Evolutionary conservation across 1,284 basidiomycete species (phyloP).

Genomic region (Leccinum subspadiceum): DNA sequence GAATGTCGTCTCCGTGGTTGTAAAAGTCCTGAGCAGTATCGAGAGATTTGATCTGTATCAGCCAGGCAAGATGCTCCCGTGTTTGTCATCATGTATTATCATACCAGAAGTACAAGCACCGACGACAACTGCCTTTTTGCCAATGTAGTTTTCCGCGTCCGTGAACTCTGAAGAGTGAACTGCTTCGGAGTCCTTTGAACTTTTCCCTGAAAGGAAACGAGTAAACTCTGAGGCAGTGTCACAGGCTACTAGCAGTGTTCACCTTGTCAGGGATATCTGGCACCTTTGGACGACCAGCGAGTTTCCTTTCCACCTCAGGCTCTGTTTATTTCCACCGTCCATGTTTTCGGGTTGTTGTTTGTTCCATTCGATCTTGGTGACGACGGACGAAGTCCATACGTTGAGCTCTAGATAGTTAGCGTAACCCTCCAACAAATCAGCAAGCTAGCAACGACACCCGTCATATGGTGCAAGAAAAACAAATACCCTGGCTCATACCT

Average conservation of each 20-base stretch:
- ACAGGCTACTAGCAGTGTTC: fast-evolving
- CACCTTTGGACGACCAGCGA: constrained; percentile 35
- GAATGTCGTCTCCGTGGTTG: constrained; percentile 25
- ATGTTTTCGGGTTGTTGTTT: constrained; percentile 35
- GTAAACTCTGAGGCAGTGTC: background rate
- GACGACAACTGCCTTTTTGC: constrained; percentile 44
- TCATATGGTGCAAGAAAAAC: background rate
- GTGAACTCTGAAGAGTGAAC: constrained; percentile 41
- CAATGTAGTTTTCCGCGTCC: constrained; percentile 37
- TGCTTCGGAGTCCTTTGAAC: constrained; percentile 22
- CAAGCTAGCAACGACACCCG: constrained; percentile 37
- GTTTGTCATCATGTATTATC: background rate
- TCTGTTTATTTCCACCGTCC: constrained; percentile 37
- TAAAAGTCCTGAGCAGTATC: constrained; percentile 31
- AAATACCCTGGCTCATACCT: constrained; percentile 20
- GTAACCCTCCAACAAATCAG: constrained; percentile 61
- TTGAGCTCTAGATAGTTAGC: constrained; percentile 54
- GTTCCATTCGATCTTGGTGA: constrained; percentile 39
- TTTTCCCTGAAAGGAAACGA: constrained; percentile 12
- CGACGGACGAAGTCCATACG: constrained; percentile 50
- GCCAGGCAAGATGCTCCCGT: background rate
- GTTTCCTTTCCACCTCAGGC: constrained; percentile 18
- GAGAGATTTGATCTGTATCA: constrained; percentile 16
- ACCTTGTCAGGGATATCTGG: constrained; percentile 33
- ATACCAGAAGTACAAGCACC: constrained; percentile 42